A percentile compares a stretch with the other conserved stretches of the same genome.
Evolutionary conservation across 768 basidiomycete genomes (phyloP).

Genomic region (Mycena metata): DNA sequence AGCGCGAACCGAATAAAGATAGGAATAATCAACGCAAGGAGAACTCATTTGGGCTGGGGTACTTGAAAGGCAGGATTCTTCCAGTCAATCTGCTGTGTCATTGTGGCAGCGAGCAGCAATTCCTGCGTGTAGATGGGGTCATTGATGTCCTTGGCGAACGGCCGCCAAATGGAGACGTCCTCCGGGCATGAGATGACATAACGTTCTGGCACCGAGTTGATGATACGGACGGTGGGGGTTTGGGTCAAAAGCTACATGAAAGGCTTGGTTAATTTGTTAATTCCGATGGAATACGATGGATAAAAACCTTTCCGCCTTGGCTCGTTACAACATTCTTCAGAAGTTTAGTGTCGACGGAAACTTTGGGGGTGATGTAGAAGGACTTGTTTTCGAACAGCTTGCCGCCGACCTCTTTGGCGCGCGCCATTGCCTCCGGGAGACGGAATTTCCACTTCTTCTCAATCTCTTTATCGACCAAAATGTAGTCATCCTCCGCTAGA

Average conservation of each 20-base stretch:
- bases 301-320: constrained; percentile 77
- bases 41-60: constrained; percentile 1
- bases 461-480: constrained; percentile 69
- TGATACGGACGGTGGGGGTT: constrained; percentile 67
- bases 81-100: constrained; percentile 79
- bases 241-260: constrained; percentile 56
- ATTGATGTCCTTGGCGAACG: constrained; percentile 58
- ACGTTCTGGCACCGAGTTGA: constrained; percentile 64
- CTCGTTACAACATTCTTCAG: constrained; percentile 78
- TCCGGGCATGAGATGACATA: constrained; percentile 76
- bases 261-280: constrained; percentile 13
- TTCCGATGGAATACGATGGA: neutral
- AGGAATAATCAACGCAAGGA: neutral
- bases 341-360: constrained; percentile 68
- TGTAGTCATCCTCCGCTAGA: constrained; percentile 74
- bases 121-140: constrained; percentile 78
- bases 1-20: constrained; percentile 23
- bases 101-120: constrained; percentile 71
- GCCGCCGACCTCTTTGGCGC: constrained; percentile 66
- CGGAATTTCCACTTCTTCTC: constrained; percentile 79
- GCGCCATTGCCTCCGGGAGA: constrained; percentile 68
- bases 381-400: constrained; percentile 73
- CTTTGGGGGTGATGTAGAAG: constrained; percentile 83
- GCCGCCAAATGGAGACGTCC: constrained; percentile 76
- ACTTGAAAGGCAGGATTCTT: constrained; percentile 59